Conservation (phyloP, 129 eudicot genomes). For the Silybum marianum region DNA sequence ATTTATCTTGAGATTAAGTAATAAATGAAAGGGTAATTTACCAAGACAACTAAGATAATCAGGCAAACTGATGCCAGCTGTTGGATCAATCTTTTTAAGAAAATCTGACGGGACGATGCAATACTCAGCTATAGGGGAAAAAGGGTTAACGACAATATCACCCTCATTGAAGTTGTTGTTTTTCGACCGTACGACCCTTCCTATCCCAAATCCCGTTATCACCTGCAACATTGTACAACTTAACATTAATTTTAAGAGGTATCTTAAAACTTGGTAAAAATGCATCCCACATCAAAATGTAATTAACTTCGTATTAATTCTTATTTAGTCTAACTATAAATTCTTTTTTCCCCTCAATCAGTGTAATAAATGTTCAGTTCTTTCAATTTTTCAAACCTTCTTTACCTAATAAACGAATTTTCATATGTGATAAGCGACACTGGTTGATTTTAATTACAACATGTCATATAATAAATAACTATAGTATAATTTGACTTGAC, state of each 20-base stretch:
- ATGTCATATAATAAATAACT: too few relatives aligned
- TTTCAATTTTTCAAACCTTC: not conserved
- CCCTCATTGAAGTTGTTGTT: constrained; percentile 30
- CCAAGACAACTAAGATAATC: constrained; percentile 39
- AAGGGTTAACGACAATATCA: constrained; percentile 37
- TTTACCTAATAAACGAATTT: not conserved
- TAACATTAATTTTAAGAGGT: not conserved
- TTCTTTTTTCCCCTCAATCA: too few relatives aligned
- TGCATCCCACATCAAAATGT: not conserved
- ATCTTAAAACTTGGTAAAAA: not conserved
- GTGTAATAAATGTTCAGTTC: too few relatives aligned
- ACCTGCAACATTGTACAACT: constrained; percentile 20
- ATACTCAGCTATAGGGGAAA: constrained; percentile 41
- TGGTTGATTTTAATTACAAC: not conserved
- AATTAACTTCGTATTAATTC: not conserved
- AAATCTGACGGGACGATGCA: constrained; percentile 27
- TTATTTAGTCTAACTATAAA: not conserved
- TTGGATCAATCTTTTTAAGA: constrained; percentile 42
- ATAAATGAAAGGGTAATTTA: constrained; percentile 11
- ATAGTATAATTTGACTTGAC: too few relatives aligned
- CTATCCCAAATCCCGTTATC: constrained; percentile 29
- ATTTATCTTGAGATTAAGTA: not conserved
- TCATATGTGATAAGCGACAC: not conserved
- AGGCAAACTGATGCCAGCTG: constrained; percentile 29
- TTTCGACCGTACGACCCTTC: constrained; percentile 43